Evolutionary conservation across 495 filamentous ascomycete species (phyloP).

Genomic region (Neurospora africana): DNA sequence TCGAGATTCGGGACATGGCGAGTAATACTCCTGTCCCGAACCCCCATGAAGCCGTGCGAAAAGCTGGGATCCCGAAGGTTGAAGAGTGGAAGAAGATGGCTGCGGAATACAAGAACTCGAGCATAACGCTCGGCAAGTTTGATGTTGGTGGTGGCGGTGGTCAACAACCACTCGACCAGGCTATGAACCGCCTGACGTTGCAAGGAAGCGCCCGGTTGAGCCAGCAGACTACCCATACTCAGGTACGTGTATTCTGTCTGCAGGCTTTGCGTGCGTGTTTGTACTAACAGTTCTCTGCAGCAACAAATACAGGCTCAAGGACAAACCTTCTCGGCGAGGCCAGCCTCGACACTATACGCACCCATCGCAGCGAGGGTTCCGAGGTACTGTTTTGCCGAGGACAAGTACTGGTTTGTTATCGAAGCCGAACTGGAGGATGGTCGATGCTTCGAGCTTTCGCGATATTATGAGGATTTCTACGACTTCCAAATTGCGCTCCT

Average conservation of each 20-base stretch:
- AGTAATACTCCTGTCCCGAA: conserved; percentile 73
- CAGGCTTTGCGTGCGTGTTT: background rate
- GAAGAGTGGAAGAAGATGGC: conserved; percentile 99
- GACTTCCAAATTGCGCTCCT: conserved; percentile 95
- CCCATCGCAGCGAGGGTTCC: conserved; percentile 73
- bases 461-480: conserved; percentile 97
- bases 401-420: conserved; percentile 98
- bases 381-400: conserved; percentile 89
- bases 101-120: conserved; percentile 97
- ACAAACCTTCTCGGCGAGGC: conserved; percentile 25
- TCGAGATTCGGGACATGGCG: conserved; percentile 92
- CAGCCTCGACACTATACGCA: conserved; percentile 35
- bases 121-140: conserved; percentile 88
- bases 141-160: conserved; percentile 42
- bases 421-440: conserved; percentile 88
- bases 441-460: conserved; percentile 79
- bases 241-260: conserved; percentile 25
- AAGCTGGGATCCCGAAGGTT: conserved; percentile 90
- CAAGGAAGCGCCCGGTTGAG: conserved; percentile 35
- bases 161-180: conserved; percentile 47
- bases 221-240: conserved; percentile 28
- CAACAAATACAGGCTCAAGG: conserved; percentile 20
- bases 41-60: conserved; percentile 72
- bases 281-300: conserved; percentile 15
- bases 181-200: conserved; percentile 74